Percentiles rank a stretch among this genome's conserved stretches.
Evolutionary conservation across 805 yeast species (phyloP).

Genomic region (Zygoascus bituminiphila): DNA sequence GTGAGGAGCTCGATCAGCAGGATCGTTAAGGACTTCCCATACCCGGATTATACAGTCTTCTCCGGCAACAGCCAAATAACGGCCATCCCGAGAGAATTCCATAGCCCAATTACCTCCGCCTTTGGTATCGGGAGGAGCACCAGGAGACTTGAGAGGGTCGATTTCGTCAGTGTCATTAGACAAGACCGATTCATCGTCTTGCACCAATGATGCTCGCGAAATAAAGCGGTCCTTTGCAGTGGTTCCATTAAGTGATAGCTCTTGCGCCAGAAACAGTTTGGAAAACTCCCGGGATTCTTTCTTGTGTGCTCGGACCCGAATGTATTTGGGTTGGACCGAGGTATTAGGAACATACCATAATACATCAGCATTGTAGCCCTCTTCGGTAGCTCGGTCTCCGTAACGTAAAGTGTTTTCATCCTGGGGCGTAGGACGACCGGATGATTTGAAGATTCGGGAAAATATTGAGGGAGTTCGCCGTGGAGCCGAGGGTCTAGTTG

Average conservation of each 20-base stretch:
- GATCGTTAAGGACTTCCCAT: constrained; percentile 75
- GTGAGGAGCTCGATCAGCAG: constrained; percentile 46
- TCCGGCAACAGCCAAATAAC: constrained; percentile 77
- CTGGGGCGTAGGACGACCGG: constrained; percentile 18
- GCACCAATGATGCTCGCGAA: neutral
- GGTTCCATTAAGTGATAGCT: constrained; percentile 14
- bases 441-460: constrained; percentile 14
- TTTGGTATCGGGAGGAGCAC: neutral
- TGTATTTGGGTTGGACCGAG: constrained; percentile 27
- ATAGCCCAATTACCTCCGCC: constrained; percentile 47
- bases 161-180: neutral
- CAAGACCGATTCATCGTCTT: neutral
- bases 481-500: neutral
- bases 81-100: constrained; percentile 73
- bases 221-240: neutral
- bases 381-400: constrained; percentile 16
- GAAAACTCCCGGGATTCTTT: constrained; percentile 24
- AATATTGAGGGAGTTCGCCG: constrained; percentile 9
- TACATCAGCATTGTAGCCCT: constrained; percentile 27
- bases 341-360: constrained; percentile 23
- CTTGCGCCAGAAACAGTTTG: constrained; percentile 30
- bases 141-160: neutral
- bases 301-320: constrained; percentile 27
- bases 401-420: constrained; percentile 12
- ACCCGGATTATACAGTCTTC: constrained; percentile 58